Conservation (phyloP, 306 rosid species). For the Rosa multiflora region DNA sequence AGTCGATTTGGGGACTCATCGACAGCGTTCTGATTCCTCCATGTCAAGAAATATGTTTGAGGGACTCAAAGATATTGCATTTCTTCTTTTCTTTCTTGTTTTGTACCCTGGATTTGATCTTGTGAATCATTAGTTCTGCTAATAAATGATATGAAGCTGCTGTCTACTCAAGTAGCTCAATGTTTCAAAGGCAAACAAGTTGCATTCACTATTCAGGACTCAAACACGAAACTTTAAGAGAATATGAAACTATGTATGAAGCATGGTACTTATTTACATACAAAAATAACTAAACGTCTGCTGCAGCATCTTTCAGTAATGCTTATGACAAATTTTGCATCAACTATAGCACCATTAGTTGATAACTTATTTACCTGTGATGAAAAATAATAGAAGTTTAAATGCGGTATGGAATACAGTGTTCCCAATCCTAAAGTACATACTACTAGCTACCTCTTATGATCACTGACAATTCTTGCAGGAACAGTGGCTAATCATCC, state of each 20-base stretch:
- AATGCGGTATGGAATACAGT: background rate
- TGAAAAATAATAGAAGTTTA: background rate
- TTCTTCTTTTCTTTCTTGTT: background rate
- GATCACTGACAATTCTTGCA: background rate
- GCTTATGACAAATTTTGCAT: background rate
- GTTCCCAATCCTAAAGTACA: background rate
- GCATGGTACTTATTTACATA: background rate
- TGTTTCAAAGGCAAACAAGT: background rate
- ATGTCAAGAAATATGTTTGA: background rate
- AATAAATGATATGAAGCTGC: background rate
- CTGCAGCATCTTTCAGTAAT: background rate
- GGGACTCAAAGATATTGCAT: background rate
- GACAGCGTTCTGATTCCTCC: slow-evolving; percentile 19
- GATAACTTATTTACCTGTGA: background rate
- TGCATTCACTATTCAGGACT: background rate
- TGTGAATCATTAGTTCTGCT: background rate
- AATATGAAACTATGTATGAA: background rate
- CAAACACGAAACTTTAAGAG: no score
- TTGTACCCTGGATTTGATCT: background rate
- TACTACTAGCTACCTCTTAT: background rate
- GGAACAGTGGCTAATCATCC: slow-evolving; percentile 41
- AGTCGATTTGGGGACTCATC: background rate
- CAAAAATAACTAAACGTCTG: background rate
- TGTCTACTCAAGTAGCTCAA: background rate
- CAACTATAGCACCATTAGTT: slow-evolving; percentile 1